Conservation (phyloP, 1,284 basidiomycete species). For the Cutaneotrichosporon dermatis region DNA sequence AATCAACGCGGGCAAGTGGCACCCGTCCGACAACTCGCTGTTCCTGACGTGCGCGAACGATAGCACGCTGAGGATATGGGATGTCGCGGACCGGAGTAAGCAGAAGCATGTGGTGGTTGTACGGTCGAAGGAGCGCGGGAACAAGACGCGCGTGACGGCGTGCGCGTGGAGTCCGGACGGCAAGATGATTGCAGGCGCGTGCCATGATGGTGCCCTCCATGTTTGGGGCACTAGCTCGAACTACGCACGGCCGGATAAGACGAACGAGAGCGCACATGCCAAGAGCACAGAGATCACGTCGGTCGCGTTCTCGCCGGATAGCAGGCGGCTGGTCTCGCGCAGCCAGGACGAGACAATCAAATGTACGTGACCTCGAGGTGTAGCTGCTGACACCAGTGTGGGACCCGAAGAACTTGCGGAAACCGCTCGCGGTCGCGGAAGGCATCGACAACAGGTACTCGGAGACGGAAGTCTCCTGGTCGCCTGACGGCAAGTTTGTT, state of each 20-base stretch:
- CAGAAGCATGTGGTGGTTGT: conserved; percentile 93
- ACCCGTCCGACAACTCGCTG: conserved; percentile 71
- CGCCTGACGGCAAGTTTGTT: conserved; percentile 80
- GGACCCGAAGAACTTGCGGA: conserved; percentile 84
- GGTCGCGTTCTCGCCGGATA: conserved; percentile 77
- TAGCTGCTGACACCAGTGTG: conserved; percentile 61
- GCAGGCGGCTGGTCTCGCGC: conserved; percentile 71
- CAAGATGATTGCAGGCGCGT: conserved; percentile 75
- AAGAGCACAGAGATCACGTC: conserved; percentile 79
- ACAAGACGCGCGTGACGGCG: conserved; percentile 82
- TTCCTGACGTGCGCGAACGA: conserved; percentile 95
- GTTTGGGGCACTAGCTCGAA: conserved; percentile 91
- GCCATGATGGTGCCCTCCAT: conserved; percentile 84
- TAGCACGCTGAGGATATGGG: conserved; percentile 94
- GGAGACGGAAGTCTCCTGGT: conserved; percentile 86
- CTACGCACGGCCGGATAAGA: conserved; percentile 80
- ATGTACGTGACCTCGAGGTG: conserved; percentile 55
- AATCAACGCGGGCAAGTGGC: conserved; percentile 82
- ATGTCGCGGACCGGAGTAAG: conserved; percentile 77
- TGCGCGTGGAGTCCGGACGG: conserved; percentile 85
- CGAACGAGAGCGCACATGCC: conserved; percentile 76
- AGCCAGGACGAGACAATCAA: conserved; percentile 94
- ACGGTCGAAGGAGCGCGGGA: conserved; percentile 93
- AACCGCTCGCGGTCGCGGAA: conserved; percentile 64
- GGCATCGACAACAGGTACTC: conserved; percentile 75